phyloP scores from a whole-genome alignment of 805 yeast genomes.

The Yamadazyma insecticola region DNA sequence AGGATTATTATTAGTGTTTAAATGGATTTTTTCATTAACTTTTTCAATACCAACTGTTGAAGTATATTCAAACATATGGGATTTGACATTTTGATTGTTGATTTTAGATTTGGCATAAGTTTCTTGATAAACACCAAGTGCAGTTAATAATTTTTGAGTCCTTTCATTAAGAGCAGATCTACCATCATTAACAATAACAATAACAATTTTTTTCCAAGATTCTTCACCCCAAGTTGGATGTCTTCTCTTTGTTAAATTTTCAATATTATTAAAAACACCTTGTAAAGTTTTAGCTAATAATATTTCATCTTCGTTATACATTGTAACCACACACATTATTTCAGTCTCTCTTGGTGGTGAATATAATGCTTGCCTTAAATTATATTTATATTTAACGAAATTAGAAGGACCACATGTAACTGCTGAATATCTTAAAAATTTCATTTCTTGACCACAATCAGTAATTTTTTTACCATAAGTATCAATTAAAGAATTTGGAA shows the following conservation, averaged over 20 bases:
- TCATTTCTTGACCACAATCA: constrained; percentile 55
- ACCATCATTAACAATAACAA: constrained; percentile 88
- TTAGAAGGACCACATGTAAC: constrained; percentile 87
- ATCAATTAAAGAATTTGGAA: constrained; percentile 32
- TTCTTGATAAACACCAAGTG: constrained; percentile 89
- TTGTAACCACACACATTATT: constrained; percentile 77
- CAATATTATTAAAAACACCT: constrained; percentile 86
- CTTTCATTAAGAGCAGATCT: constrained; percentile 77
- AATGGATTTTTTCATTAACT: constrained; percentile 60
- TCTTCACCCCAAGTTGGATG: constrained; percentile 88
- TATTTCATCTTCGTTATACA: constrained; percentile 86
- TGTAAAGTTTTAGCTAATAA: constrained; percentile 79
- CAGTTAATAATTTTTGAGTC: constrained; percentile 74
- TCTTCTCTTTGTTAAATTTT: constrained; percentile 62
- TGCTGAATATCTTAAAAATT: constrained; percentile 88
- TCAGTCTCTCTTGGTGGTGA: constrained; percentile 79
- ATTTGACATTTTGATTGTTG: constrained; percentile 72
- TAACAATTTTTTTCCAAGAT: constrained; percentile 92
- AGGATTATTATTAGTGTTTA: constrained; percentile 68
- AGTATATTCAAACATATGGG: constrained; percentile 92
- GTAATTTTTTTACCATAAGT: constrained; percentile 30
- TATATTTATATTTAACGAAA: constrained; percentile 58
- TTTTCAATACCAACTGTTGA: constrained; percentile 81
- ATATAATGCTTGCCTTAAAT: constrained; percentile 80
- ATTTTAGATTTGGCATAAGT: constrained; percentile 92